Percentiles rank a stretch among this genome's conserved stretches.
Evolutionary conservation across 352 stramenopile genomes (phyloP).

Genomic region (Phytophthora chlamydospora): DNA sequence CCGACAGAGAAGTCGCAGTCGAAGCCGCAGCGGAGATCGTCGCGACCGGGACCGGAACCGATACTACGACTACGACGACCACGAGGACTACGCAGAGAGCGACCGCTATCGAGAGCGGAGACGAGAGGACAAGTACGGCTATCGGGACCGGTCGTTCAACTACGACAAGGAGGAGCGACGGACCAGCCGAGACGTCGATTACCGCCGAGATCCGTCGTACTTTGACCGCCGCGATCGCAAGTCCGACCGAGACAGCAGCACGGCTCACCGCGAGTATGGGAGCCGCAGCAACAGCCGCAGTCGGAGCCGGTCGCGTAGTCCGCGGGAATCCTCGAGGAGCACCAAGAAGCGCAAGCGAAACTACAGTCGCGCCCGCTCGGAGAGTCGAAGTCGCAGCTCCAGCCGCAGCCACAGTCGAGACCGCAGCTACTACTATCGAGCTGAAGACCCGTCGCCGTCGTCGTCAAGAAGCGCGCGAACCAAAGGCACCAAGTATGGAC

Average conservation of each 20-base stretch:
- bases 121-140: slow-evolving; percentile 36
- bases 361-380: slow-evolving; percentile 36
- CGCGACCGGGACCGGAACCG: slow-evolving; percentile 36
- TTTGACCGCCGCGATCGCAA: slow-evolving; percentile 41
- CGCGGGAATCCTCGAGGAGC: slow-evolving; percentile 29
- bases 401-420: slow-evolving; percentile 51
- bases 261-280: slow-evolving; percentile 21
- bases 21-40: slow-evolving; percentile 32
- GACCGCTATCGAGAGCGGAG: slow-evolving; percentile 40
- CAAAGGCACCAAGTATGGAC: slow-evolving; percentile 26
- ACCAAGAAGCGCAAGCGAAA: slow-evolving; percentile 48
- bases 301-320: slow-evolving; percentile 45
- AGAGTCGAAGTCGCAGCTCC: slow-evolving; percentile 52
- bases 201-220: slow-evolving; percentile 42
- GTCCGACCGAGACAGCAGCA: slow-evolving; percentile 19
- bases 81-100: slow-evolving; percentile 33
- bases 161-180: slow-evolving; percentile 40
- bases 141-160: slow-evolving; percentile 32
- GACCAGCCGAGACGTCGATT: slow-evolving; percentile 38
- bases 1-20: slow-evolving; percentile 29
- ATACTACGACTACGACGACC: slow-evolving; percentile 44
- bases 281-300: slow-evolving; percentile 49
- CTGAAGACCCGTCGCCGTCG: slow-evolving; percentile 25
- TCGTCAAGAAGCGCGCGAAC: slow-evolving; percentile 19
- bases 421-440: slow-evolving; percentile 33